phyloP scores from a whole-genome alignment of 1,284 basidiomycete species.

The Leccinum insolens region DNA sequence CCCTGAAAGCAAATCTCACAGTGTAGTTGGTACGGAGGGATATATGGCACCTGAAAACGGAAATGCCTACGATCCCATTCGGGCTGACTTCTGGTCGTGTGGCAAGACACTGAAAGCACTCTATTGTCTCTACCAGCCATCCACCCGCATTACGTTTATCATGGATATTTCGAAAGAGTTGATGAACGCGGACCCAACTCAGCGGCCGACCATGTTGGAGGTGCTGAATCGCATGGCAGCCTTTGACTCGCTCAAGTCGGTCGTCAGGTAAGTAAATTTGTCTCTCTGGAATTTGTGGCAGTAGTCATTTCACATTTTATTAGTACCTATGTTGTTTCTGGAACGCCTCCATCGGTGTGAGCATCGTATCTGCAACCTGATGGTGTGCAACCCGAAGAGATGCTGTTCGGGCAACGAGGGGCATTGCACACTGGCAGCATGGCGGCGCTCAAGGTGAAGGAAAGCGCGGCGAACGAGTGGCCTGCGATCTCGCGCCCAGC shows the following conservation, averaged over 20 bases:
- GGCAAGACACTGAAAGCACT: too few species aligned
- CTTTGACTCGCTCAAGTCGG: background rate
- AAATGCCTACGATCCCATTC: too few species aligned
- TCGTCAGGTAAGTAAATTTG: background rate
- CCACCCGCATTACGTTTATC: too few species aligned
- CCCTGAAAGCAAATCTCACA: background rate
- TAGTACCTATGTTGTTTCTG: slow-evolving; percentile 53
- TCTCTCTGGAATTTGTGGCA: too few species aligned
- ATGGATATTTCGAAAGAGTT: background rate
- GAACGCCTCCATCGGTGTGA: slow-evolving; percentile 65
- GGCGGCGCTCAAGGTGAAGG: slow-evolving; percentile 47
- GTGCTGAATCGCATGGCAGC: background rate
- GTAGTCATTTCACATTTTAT: too few species aligned
- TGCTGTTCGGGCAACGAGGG: slow-evolving; percentile 53
- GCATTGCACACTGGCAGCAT: slow-evolving; percentile 29
- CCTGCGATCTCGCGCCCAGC: slow-evolving; percentile 64
- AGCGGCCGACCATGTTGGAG: background rate
- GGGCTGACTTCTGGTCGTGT: too few species aligned
- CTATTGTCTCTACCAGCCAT: too few species aligned
- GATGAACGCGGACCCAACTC: background rate
- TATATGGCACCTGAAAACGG: too few species aligned
- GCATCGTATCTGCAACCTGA: slow-evolving; percentile 47
- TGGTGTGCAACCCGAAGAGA: slow-evolving; percentile 32
- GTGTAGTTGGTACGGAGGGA: background rate
- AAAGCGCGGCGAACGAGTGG: slow-evolving; percentile 70